phyloP scores from a whole-genome alignment of 352 stramenopile genomes.

The Phytophthora aleatoria region DNA sequence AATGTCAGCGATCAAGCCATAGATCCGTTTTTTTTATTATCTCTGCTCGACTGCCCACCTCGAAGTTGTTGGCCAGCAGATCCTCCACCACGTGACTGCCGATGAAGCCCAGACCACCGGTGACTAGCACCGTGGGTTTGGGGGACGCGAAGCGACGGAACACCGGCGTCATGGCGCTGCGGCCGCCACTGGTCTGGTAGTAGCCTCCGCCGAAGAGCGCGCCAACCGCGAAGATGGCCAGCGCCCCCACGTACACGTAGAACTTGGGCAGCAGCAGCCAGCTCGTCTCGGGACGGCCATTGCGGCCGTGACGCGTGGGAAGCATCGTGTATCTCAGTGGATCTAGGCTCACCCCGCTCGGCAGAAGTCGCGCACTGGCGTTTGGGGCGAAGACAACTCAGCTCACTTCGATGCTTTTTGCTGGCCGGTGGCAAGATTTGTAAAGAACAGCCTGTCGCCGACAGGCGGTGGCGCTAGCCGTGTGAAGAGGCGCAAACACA shows the following conservation, averaged over 20 bases:
- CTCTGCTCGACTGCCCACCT: constrained; percentile 35
- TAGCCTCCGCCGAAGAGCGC: constrained; percentile 73
- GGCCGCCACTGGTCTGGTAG: constrained; percentile 46
- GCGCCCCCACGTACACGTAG: constrained; percentile 73
- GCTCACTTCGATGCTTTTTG: constrained; percentile 1
- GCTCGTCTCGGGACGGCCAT: constrained; percentile 51
- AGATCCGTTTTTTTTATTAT: constrained; percentile 6
- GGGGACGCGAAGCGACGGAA: constrained; percentile 34
- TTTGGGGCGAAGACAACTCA: neutral
- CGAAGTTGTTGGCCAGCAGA: constrained; percentile 73
- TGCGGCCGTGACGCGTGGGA: constrained; percentile 40
- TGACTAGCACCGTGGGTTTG: constrained; percentile 75
- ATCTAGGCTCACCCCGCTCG: constrained; percentile 1
- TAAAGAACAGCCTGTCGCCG: neutral
- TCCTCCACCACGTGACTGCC: constrained; percentile 87
- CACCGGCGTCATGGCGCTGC: constrained; percentile 29
- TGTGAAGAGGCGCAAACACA: constrained; percentile 5
- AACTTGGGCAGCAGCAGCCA: constrained; percentile 75
- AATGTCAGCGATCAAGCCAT: constrained; percentile 2
- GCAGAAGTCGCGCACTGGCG: constrained; percentile 28
- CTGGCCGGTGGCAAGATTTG: constrained; percentile 7
- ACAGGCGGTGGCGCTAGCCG: constrained; percentile 12
- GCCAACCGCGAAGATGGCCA: constrained; percentile 69
- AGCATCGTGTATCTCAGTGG: constrained; percentile 29
- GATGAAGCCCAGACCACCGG: constrained; percentile 83